Evolutionary conservation across 2,329 filamentous ascomycete genomes (phyloP), one percentile per base, ranked within the genome.

Genomic region (Xylariaceae sp.): DNA sequence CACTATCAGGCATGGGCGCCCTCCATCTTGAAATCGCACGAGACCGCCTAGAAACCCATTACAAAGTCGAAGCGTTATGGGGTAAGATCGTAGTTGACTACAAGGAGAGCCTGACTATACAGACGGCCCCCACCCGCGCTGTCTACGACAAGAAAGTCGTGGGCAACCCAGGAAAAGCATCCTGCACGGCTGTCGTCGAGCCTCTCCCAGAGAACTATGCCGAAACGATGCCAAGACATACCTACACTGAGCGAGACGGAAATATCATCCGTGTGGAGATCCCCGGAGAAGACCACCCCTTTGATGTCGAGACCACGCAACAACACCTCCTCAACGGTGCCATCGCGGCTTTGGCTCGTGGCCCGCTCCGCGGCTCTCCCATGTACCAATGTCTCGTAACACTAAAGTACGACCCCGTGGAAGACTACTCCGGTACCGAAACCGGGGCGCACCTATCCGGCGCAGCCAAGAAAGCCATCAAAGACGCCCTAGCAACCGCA

Each of bases 1-100:
- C 96, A 37, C 81, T 99, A 0, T 92, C 92, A 56, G 94, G 94
- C 3, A 97, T 99, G 94, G 94, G 94, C 6, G 91, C 96, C 69
- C 82, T 99, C 34, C 94, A 99, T 74, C 81, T 99, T 0, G 94
- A 99, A 68, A 94, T 99, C 53, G 92, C 93, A 0, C 80, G 91
- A 53, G 90, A 97, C 73, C 85, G 92, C 49, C 83, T 99, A 8
- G 86, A 94, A 65, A 89, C 90, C 55, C 91, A 96, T 70, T 88
- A 97, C 75, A 96, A 94, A 72, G 91, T 82, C 79, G 73, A 96
- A 85, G 81, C 92, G 80, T 63, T 86, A 77, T 96, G 96, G 78
- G 92, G 93, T 10, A 87, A 86, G 56, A 96, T 99, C 63, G 90
- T 96, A 68, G 96, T 99, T 61, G 92, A 95, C 66, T 99, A 97